A percentile compares a stretch with the other conserved stretches of the same genome.
These are phyloP conservation scores for Diaporthe sp. DNA, from an alignment of 2,329 filamentous ascomycete genomes.

Conservation along the genomic window DNA sequence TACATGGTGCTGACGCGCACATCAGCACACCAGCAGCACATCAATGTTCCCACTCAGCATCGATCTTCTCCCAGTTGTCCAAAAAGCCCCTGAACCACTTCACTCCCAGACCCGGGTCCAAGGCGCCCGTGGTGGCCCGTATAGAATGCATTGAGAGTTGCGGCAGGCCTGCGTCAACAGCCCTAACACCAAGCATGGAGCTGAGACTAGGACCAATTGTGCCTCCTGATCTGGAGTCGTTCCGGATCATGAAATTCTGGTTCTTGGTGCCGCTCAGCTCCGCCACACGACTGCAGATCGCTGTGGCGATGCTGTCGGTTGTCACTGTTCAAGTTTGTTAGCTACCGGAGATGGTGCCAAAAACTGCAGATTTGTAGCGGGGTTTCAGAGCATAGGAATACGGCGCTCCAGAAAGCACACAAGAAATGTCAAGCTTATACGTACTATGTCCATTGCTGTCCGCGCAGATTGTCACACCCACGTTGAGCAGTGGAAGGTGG, in stretches of 20 bases:
- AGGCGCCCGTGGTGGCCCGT: conserved; percentile 84
- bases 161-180: conserved; percentile 88
- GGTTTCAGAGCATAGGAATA: neutral
- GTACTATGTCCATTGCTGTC: conserved; percentile 87
- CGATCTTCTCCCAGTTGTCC: conserved; percentile 85
- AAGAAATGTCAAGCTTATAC: neutral
- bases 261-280: conserved; percentile 77
- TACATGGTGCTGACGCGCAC: neutral
- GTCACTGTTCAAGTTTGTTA: conserved; percentile 65
- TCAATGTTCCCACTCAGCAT: conserved; percentile 75
- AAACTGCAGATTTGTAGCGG: neutral
- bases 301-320: conserved; percentile 86
- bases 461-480: conserved; percentile 81
- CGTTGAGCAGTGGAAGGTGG: conserved; percentile 88
- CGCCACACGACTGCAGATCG: conserved; percentile 82
- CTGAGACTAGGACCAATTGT: conserved; percentile 95
- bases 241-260: conserved; percentile 94
- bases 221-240: conserved; percentile 88
- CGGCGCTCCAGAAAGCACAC: too few species aligned
- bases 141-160: conserved; percentile 96
- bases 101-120: conserved; percentile 89
- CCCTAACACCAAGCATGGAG: conserved; percentile 80
- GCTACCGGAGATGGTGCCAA: neutral
- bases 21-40: neutral
- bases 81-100: conserved; percentile 91